Percentiles rank a stretch among this genome's conserved stretches.
Conservation (phyloP, 2,329 filamentous ascomycete species). For the Fusarium udum region DNA sequence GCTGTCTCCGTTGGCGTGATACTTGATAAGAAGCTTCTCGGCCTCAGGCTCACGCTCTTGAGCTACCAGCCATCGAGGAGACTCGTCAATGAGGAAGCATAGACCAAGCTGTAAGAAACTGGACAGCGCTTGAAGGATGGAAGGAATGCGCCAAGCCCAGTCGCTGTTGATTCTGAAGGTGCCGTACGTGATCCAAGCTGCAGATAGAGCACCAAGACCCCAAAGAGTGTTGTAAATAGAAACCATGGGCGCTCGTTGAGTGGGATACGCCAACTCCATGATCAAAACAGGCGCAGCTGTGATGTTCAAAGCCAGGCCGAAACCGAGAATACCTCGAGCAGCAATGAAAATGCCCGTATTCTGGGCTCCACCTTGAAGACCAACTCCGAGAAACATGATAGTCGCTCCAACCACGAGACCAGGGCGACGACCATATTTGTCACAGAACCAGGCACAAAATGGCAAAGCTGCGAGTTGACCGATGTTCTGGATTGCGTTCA, state of each 20-base stretch:
- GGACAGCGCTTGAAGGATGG: background rate
- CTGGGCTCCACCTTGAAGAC: constrained; percentile 6
- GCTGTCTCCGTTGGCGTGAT: constrained; percentile 12
- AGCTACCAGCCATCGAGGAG: constrained; percentile 2
- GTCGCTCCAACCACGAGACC: background rate
- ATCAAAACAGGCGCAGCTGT: constrained; percentile 10
- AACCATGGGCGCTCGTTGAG: constrained; percentile 13
- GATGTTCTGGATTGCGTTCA: constrained; percentile 18
- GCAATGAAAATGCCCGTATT: constrained; percentile 19
- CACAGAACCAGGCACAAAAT: constrained; percentile 12
- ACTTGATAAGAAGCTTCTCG: constrained; percentile 1
- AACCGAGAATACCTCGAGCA: constrained; percentile 11
- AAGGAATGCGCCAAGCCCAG: constrained; percentile 14
- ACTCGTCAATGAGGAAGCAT: constrained; percentile 9
- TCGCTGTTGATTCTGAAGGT: constrained; percentile 10
- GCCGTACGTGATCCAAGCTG: constrained; percentile 11
- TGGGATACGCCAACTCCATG: constrained; percentile 16
- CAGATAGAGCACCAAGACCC: constrained; percentile 8
- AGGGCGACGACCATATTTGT: constrained; percentile 5
- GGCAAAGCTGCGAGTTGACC: constrained; percentile 13
- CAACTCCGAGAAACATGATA: constrained; percentile 15
- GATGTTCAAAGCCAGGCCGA: constrained; percentile 4
- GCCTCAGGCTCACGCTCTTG: constrained; percentile 11
- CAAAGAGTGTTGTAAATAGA: constrained; percentile 20
- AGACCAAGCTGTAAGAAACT: constrained; percentile 1